Percentiles rank a stretch among this genome's conserved stretches.
Conservation (phyloP, 768 basidiomycete species). For the Boletus insuetus region DNA sequence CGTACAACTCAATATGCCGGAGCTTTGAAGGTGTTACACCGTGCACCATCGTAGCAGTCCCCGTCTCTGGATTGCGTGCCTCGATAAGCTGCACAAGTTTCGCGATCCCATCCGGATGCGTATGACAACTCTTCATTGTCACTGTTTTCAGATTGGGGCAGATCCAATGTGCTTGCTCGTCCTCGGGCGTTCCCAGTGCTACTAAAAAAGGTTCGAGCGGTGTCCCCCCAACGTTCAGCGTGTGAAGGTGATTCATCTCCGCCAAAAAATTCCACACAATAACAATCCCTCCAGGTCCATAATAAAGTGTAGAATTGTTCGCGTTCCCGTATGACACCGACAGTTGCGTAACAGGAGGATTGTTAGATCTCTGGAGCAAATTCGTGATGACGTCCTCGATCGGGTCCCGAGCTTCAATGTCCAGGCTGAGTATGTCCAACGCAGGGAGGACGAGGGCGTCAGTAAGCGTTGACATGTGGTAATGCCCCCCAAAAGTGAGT, state of each 20-base stretch:
- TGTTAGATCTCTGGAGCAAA: slow-evolving; percentile 57
- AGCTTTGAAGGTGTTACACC: slow-evolving; percentile 54
- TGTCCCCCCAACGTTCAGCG: slow-evolving; percentile 62
- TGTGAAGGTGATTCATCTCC: slow-evolving; percentile 56
- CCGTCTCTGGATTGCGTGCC: slow-evolving; percentile 58
- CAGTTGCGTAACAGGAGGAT: slow-evolving; percentile 56
- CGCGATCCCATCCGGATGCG: slow-evolving; percentile 60
- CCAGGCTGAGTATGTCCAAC: slow-evolving; percentile 58
- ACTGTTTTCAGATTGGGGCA: slow-evolving; percentile 63
- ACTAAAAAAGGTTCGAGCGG: slow-evolving; percentile 61
- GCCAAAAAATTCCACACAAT: slow-evolving; percentile 66
- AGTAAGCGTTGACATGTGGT: slow-evolving; percentile 56
- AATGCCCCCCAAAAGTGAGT: slow-evolving; percentile 65
- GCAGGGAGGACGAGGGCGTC: slow-evolving; percentile 59
- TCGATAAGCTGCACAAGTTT: slow-evolving; percentile 74
- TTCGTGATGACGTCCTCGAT: slow-evolving; percentile 67
- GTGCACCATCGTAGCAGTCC: slow-evolving; percentile 35
- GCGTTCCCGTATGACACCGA: slow-evolving; percentile 57
- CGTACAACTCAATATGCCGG: slow-evolving; percentile 58
- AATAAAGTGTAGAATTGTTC: slow-evolving; percentile 47
- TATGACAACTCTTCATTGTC: slow-evolving; percentile 61
- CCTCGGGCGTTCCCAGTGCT: slow-evolving; percentile 58
- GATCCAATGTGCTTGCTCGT: slow-evolving; percentile 56
- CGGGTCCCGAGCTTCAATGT: slow-evolving; percentile 73
- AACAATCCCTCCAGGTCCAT: slow-evolving; percentile 54